phyloP scores from a whole-genome alignment of 495 filamentous ascomycete species.

The Emericellopsis terricola region DNA sequence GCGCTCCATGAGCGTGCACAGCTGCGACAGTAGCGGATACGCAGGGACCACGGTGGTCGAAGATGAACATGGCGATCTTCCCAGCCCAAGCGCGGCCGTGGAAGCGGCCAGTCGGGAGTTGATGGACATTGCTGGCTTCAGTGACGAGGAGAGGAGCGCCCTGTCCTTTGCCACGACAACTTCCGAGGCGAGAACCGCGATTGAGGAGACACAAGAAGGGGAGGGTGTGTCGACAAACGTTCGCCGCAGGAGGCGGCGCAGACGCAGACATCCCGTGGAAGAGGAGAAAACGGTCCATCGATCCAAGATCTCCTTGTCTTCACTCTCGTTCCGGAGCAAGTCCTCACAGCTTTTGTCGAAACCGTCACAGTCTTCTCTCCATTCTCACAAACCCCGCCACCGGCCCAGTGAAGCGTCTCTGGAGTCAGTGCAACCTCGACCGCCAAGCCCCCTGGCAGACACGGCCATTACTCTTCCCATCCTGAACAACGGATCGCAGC shows the following conservation, averaged over 20 bases:
- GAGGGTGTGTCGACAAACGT: conserved; percentile 25
- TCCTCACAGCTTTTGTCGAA: no score
- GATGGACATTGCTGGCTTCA: conserved; percentile 19
- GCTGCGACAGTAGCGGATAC: conserved; percentile 5
- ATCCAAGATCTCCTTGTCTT: conserved; percentile 2
- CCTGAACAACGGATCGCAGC: conserved; percentile 21
- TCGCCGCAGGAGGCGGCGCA: conserved; percentile 26
- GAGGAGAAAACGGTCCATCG: conserved; percentile 14
- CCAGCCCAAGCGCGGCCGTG: conserved; percentile 22
- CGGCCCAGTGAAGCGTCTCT: background rate
- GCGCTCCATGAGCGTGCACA: conserved; percentile 12
- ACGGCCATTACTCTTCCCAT: conserved; percentile 28
- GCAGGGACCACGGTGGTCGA: conserved; percentile 8
- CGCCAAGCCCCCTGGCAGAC: conserved; percentile 5
- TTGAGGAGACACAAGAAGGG: conserved; percentile 20
- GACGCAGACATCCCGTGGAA: no score
- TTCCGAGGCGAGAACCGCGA: conserved; percentile 19
- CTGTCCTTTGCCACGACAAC: conserved; percentile 15
- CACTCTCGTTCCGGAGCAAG: conserved; percentile 2
- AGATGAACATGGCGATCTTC: conserved; percentile 10
- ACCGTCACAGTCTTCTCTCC: background rate
- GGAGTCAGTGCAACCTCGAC: background rate
- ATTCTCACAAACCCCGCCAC: background rate
- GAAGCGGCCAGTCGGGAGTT: conserved; percentile 20
- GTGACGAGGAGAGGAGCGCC: conserved; percentile 10